A percentile compares a stretch with the other conserved stretches of the same genome.
These are phyloP conservation scores for Aspergillus costaricaensis DNA, from an alignment of 2,329 filamentous ascomycete genomes.

Conservation along the genomic window DNA sequence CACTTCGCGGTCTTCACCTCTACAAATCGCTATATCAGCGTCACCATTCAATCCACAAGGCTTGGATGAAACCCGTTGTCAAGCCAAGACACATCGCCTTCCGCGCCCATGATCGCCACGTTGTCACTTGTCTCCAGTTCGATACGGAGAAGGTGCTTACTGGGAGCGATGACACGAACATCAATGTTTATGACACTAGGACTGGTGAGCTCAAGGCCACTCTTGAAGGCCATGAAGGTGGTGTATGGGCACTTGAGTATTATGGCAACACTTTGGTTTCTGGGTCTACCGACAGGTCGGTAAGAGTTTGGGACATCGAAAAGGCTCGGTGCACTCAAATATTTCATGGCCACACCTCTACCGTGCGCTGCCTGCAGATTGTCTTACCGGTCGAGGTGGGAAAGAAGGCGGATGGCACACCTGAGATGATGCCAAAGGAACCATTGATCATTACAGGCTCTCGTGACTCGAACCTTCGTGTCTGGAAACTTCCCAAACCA, in stretches of 20 bases:
- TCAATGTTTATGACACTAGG: slow-evolving; percentile 97
- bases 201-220: slow-evolving; percentile 82
- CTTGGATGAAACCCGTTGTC: slow-evolving; percentile 82
- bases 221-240: slow-evolving; percentile 90
- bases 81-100: slow-evolving; percentile 93
- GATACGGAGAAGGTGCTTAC: slow-evolving; percentile 98
- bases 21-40: slow-evolving; percentile 96
- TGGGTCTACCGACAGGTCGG: slow-evolving; percentile 91
- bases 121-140: slow-evolving; percentile 96
- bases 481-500: slow-evolving; percentile 88
- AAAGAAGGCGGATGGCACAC: slow-evolving; percentile 67
- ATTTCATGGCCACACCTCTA: slow-evolving; percentile 97
- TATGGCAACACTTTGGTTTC: slow-evolving; percentile 94
- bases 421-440: slow-evolving; percentile 88
- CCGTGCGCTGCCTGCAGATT: slow-evolving; percentile 92
- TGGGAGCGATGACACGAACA: slow-evolving; percentile 94
- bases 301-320: slow-evolving; percentile 99
- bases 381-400: slow-evolving; percentile 81
- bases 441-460: slow-evolving; percentile 97
- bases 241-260: slow-evolving; percentile 96
- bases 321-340: slow-evolving; percentile 89
- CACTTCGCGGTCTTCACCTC: slow-evolving; percentile 80
- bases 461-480: slow-evolving; percentile 86
- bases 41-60: slow-evolving; percentile 84
- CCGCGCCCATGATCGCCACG: slow-evolving; percentile 91